Conservation (phyloP, 2,329 filamentous ascomycete species). For the Fusarium torreyae region DNA sequence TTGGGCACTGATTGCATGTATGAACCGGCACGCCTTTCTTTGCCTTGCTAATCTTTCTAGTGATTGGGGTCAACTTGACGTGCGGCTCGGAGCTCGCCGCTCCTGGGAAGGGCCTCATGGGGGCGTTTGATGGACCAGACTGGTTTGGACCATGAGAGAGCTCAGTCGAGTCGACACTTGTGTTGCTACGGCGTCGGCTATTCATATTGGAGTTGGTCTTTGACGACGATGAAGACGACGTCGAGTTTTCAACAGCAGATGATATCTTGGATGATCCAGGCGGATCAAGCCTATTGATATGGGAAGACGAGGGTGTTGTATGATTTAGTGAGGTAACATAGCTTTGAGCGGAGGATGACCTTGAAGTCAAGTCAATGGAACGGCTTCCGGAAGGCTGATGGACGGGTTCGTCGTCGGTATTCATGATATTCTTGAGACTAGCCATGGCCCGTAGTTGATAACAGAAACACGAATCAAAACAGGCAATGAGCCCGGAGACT, state of each 20-base stretch:
- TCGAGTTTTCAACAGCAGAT: slow-evolving; percentile 44
- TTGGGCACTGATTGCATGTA: slow-evolving; percentile 67
- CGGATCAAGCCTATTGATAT: slow-evolving; percentile 56
- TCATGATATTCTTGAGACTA: slow-evolving; percentile 71
- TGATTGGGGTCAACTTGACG: slow-evolving; percentile 70
- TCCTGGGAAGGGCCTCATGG: slow-evolving; percentile 60
- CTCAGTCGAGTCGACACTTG: slow-evolving; percentile 67
- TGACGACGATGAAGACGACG: slow-evolving; percentile 49
- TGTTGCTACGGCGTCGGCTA: slow-evolving; percentile 61
- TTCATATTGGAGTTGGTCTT: slow-evolving; percentile 49
- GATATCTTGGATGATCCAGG: slow-evolving; percentile 50
- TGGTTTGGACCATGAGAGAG: slow-evolving; percentile 51
- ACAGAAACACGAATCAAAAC: slow-evolving; percentile 55
- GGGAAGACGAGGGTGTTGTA: slow-evolving; percentile 51
- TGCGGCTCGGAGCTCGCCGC: slow-evolving; percentile 55
- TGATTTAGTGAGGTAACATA: slow-evolving; percentile 58
- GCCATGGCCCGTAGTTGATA: slow-evolving; percentile 64
- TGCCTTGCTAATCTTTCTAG: slow-evolving; percentile 69
- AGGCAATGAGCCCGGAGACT: slow-evolving; percentile 53
- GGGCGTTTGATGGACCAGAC: slow-evolving; percentile 45
- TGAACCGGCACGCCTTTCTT: slow-evolving; percentile 74
- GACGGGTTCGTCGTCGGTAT: slow-evolving; percentile 65
- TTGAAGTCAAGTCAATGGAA: slow-evolving; percentile 59
- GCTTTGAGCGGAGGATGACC: slow-evolving; percentile 54
- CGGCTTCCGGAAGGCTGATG: slow-evolving; percentile 63